Evolutionary conservation across 2,329 filamentous ascomycete species (phyloP).

Genomic region (Gremmenia infestans): DNA sequence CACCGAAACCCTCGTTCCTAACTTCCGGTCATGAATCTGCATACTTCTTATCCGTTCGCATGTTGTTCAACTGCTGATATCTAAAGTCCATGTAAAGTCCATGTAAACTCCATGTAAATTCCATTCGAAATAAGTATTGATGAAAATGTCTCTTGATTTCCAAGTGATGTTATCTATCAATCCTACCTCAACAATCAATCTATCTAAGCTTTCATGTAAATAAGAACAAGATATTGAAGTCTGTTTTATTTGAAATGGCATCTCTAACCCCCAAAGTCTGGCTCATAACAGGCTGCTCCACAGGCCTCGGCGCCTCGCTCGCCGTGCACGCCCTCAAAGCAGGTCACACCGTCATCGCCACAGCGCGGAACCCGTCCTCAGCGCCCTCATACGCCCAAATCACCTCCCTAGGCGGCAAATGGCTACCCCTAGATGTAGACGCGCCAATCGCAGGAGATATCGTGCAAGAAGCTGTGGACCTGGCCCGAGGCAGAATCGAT

Average conservation of each 20-base stretch:
- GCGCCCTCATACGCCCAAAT: background rate
- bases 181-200: too few relatives aligned
- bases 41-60: too few relatives aligned
- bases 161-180: too few relatives aligned
- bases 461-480: background rate
- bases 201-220: too few relatives aligned
- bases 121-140: background rate
- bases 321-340: constrained; percentile 1
- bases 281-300: constrained; percentile 9
- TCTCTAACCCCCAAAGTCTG: background rate
- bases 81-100: background rate
- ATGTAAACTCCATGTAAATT: background rate
- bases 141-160: too few relatives aligned
- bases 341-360: constrained; percentile 11
- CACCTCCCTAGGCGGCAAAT: background rate
- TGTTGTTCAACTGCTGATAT: background rate
- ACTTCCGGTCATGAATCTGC: too few relatives aligned
- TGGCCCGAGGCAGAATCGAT: constrained; percentile 10
- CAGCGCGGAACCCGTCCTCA: constrained; percentile 4
- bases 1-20: too few relatives aligned
- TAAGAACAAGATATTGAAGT: too few relatives aligned
- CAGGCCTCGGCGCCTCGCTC: constrained; percentile 8
- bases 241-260: too few relatives aligned
- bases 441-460: background rate
- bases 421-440: background rate